Evolutionary conservation across 75 land plant genomes (phyloP).

Genomic region (Azolla pinnata): DNA sequence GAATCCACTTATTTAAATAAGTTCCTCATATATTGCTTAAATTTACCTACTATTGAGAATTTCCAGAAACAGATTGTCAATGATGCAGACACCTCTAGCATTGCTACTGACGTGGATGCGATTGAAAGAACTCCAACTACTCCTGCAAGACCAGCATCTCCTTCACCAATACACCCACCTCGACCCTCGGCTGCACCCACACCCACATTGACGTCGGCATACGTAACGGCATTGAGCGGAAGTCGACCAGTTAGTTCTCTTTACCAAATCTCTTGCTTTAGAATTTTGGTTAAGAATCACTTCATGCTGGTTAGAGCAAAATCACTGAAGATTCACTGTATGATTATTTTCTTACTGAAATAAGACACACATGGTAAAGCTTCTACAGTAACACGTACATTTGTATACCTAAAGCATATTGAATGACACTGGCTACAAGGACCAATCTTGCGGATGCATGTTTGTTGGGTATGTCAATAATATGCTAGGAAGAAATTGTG

Average conservation of each 20-base stretch:
- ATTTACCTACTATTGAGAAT: no score
- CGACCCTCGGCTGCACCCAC: not conserved
- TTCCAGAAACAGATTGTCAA: slow-evolving; percentile 1
- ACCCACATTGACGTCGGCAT: not conserved
- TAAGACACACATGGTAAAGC: not conserved
- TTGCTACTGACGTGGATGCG: slow-evolving; percentile 6
- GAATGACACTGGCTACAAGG: not conserved
- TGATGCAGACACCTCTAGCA: slow-evolving; percentile 4
- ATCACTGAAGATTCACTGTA: no score
- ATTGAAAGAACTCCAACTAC: slow-evolving; percentile 1
- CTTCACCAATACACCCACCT: not conserved
- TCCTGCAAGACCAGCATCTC: slow-evolving; percentile 12
- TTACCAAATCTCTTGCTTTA: no score
- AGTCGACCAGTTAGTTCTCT: slow-evolving; percentile 8
- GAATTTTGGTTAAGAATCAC: no score
- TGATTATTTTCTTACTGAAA: not conserved
- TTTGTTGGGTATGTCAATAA: no score
- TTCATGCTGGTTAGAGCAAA: no score
- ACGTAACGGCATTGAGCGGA: slow-evolving; percentile 1
- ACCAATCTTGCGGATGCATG: not conserved
- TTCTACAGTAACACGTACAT: not conserved
- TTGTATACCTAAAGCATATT: not conserved
- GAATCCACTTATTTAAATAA: not conserved
- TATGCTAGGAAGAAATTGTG: no score
- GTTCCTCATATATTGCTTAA: no score